Conservation (phyloP, 495 filamentous ascomycete genomes). For the Penicillium cosmopolitanum region DNA sequence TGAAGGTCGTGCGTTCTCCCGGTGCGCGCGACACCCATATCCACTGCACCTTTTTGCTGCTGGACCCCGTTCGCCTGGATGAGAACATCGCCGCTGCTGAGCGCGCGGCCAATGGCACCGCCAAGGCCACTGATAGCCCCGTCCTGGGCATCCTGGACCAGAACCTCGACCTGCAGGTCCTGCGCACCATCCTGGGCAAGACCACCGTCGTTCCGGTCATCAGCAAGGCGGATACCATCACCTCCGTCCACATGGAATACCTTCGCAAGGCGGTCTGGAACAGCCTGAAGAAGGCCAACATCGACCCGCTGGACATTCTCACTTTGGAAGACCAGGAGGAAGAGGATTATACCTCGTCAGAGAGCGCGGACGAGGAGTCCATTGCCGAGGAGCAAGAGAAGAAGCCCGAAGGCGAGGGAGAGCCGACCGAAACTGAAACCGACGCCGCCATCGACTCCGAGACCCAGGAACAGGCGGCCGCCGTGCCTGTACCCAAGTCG, state of each 20-base stretch:
- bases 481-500: constrained; percentile 16
- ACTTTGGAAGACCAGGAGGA: constrained; percentile 75
- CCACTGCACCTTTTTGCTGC: constrained; percentile 90
- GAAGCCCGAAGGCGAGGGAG: constrained; percentile 1
- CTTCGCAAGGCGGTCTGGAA: constrained; percentile 90
- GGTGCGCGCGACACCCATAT: constrained; percentile 96
- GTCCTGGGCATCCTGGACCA: constrained; percentile 75
- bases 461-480: constrained; percentile 7
- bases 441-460: neutral
- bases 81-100: constrained; percentile 74
- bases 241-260: constrained; percentile 87
- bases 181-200: constrained; percentile 88
- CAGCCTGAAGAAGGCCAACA: constrained; percentile 79
- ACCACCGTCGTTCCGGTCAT: constrained; percentile 96
- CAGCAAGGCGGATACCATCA: constrained; percentile 96
- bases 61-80: constrained; percentile 88
- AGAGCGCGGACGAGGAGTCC: constrained; percentile 57
- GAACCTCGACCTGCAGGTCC: constrained; percentile 86
- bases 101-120: constrained; percentile 57
- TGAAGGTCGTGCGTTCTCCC: constrained; percentile 92
- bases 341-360: constrained; percentile 63
- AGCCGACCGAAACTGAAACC: constrained; percentile 3
- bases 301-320: constrained; percentile 87
- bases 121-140: constrained; percentile 50
- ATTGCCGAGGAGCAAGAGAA: constrained; percentile 16